A percentile compares a stretch with the other conserved stretches of the same genome.
These are phyloP conservation scores for Microdochium paspali DNA, from an alignment of 2,329 filamentous ascomycete species.

Conservation along the genomic window DNA sequence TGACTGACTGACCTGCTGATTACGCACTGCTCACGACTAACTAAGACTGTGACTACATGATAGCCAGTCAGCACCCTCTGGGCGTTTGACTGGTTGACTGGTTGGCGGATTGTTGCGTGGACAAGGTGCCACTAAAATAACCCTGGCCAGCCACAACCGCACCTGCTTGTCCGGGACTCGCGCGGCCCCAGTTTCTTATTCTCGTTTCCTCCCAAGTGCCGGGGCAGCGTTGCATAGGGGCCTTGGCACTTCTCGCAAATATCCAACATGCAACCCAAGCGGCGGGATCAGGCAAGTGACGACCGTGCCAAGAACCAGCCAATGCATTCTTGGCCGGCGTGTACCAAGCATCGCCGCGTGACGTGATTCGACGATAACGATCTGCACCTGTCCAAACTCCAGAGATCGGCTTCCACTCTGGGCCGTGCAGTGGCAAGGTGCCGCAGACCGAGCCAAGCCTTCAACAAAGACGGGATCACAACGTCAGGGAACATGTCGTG, in stretches of 20 bases:
- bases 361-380: neutral
- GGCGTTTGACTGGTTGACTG: neutral
- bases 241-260: neutral
- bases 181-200: neutral
- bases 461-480: neutral
- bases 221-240: neutral
- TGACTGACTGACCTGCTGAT: no score
- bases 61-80: no score
- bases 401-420: neutral
- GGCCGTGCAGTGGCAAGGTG: no score
- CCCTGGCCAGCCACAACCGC: neutral
- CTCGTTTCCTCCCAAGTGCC: neutral
- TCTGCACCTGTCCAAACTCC: neutral
- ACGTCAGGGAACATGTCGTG: neutral
- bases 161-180: neutral
- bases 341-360: neutral
- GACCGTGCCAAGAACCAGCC: neutral
- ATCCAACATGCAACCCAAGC: neutral
- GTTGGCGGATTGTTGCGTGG: neutral
- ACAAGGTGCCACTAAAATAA: neutral
- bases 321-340: no score
- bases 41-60: no score
- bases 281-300: neutral
- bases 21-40: no score
- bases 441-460: neutral